Conservation (phyloP, 192 early-diverging fungal genomes). For the Rhizophagus prolifer region DNA sequence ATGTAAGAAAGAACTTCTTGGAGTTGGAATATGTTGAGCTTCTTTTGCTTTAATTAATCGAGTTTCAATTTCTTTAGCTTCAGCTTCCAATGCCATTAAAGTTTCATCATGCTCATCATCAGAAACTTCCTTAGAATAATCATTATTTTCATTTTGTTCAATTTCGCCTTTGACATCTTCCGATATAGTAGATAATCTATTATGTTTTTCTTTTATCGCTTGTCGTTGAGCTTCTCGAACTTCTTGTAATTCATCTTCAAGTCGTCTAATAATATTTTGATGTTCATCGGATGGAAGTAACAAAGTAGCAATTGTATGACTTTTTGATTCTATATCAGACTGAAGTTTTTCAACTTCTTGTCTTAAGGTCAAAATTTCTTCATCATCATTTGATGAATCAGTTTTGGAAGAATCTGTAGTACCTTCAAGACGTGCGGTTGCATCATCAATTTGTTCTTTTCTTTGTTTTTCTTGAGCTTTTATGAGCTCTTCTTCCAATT, state of each 20-base stretch:
- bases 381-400: neutral
- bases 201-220: neutral
- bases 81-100: slow-evolving; percentile 5
- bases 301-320: slow-evolving; percentile 20
- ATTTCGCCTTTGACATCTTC: no score
- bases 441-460: slow-evolving; percentile 2
- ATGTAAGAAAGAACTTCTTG: slow-evolving; percentile 13
- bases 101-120: neutral
- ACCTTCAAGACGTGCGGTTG: slow-evolving; percentile 15
- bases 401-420: neutral
- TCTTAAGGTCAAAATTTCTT: neutral
- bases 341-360: slow-evolving; percentile 14
- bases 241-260: slow-evolving; percentile 19
- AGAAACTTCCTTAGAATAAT: no score
- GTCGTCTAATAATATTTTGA: slow-evolving; percentile 1
- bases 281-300: slow-evolving; percentile 7
- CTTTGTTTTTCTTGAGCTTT: neutral
- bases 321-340: slow-evolving; percentile 12
- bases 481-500: slow-evolving; percentile 4
- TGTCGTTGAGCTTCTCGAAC: slow-evolving; percentile 1
- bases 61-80: slow-evolving; percentile 8
- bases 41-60: slow-evolving; percentile 22
- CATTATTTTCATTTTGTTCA: no score
- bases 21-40: slow-evolving; percentile 14
- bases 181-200: neutral